A percentile compares a stretch with the other conserved stretches of the same genome.
Conservation (phyloP, 192 early-diverging fungal genomes). For the Rhizophagus sp. region DNA sequence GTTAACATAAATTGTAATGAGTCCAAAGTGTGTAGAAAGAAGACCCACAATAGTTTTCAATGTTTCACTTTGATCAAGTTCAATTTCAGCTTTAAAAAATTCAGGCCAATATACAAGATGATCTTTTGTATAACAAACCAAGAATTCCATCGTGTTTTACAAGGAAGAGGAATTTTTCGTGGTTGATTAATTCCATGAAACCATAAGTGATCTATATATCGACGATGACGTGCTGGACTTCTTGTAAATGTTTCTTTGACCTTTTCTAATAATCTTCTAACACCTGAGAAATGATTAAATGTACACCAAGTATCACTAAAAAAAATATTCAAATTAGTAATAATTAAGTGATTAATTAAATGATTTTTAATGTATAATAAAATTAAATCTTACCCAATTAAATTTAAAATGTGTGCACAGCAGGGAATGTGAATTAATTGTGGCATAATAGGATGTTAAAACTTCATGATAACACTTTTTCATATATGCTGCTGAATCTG, state of each 20-base stretch:
- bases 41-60: neutral
- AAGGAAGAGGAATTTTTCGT: neutral
- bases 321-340: no score
- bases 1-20: neutral
- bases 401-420: no score
- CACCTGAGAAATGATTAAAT: neutral
- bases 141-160: conserved; percentile 5
- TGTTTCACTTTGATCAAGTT: neutral
- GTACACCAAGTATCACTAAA: neutral
- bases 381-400: neutral
- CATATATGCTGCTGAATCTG: no score
- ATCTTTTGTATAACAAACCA: conserved; percentile 16
- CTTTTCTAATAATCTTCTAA: conserved; percentile 7
- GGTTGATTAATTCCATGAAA: neutral
- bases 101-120: neutral
- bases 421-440: no score
- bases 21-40: neutral
- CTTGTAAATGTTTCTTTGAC: conserved; percentile 5
- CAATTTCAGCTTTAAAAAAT: neutral
- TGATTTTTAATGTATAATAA: no score
- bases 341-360: no score
- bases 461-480: no score
- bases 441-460: no score
- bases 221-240: neutral
- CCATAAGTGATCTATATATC: neutral